Evolutionary conservation across 140 eudicot genomes (phyloP).

Genomic region (Flaveria floridana): DNA sequence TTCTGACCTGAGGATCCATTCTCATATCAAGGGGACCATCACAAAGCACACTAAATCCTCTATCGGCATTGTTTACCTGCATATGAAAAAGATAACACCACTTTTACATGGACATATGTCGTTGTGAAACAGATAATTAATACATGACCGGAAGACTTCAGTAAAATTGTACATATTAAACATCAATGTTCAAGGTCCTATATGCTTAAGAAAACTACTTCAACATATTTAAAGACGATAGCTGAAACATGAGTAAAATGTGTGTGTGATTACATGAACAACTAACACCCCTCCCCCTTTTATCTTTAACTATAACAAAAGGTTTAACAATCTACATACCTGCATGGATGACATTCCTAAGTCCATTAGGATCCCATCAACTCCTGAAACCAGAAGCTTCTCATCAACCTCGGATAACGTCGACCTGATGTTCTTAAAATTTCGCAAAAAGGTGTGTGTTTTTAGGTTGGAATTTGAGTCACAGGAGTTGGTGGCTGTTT

Average conservation of each 20-base stretch:
- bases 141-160: background rate
- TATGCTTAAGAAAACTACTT: slow-evolving; percentile 1
- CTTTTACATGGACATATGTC: background rate
- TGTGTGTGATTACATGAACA: background rate
- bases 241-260: background rate
- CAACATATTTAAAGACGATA: background rate
- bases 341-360: slow-evolving; percentile 99
- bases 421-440: slow-evolving; percentile 56
- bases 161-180: background rate
- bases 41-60: slow-evolving; percentile 88
- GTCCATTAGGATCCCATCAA: slow-evolving; percentile 90
- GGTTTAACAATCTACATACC: slow-evolving; percentile 39
- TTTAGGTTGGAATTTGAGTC: slow-evolving; percentile 40
- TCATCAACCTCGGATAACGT: slow-evolving; percentile 64
- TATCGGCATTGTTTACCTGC: slow-evolving; percentile 82
- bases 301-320: background rate
- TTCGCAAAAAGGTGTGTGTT: slow-evolving; percentile 55
- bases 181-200: background rate
- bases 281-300: background rate
- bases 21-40: slow-evolving; percentile 99
- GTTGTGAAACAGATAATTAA: background rate
- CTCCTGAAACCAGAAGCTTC: slow-evolving; percentile 44
- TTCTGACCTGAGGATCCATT: slow-evolving; percentile 88
- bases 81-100: background rate
- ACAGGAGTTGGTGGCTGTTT: slow-evolving; percentile 32